Evolutionary conservation across 768 basidiomycete species (phyloP).

Genomic region (Clathrus columnatus): DNA sequence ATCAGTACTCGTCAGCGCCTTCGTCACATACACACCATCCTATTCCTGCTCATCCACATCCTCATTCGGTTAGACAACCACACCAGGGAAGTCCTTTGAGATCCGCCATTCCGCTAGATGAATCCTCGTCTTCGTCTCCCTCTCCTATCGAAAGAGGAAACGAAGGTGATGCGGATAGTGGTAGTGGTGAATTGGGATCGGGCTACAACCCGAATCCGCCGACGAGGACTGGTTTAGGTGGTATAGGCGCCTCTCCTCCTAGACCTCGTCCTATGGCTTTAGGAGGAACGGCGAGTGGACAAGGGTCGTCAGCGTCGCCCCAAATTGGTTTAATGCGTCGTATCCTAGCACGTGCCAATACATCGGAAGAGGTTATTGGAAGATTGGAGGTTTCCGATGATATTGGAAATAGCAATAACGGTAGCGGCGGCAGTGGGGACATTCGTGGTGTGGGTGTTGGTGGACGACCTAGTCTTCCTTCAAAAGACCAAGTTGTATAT

Average conservation of each 20-base stretch:
- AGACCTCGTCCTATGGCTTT: conserved; percentile 15
- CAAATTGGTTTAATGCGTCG: not conserved
- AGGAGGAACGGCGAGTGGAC: conserved; percentile 24
- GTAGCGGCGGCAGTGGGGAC: not conserved
- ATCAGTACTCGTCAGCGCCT: not conserved
- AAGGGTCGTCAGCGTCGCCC: not conserved
- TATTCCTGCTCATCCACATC: no score
- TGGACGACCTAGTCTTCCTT: not conserved
- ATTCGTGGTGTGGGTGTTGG: not conserved
- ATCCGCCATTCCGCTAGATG: not conserved
- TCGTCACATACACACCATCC: no score
- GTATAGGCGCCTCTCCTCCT: not conserved
- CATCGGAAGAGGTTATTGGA: conserved; percentile 45
- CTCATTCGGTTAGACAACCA: not conserved
- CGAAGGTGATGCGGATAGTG: not conserved
- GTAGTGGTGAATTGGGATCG: not conserved
- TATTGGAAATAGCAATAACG: not conserved
- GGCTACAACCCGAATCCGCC: no score
- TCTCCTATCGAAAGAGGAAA: not conserved
- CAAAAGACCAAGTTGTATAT: not conserved
- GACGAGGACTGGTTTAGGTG: not conserved
- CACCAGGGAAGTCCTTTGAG: not conserved
- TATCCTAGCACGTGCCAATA: conserved; percentile 16
- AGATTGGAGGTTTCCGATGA: conserved; percentile 39
- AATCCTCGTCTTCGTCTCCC: not conserved